Conservation (phyloP, 2,329 filamentous ascomycete genomes). For the Pleurostoma richardsiae region DNA sequence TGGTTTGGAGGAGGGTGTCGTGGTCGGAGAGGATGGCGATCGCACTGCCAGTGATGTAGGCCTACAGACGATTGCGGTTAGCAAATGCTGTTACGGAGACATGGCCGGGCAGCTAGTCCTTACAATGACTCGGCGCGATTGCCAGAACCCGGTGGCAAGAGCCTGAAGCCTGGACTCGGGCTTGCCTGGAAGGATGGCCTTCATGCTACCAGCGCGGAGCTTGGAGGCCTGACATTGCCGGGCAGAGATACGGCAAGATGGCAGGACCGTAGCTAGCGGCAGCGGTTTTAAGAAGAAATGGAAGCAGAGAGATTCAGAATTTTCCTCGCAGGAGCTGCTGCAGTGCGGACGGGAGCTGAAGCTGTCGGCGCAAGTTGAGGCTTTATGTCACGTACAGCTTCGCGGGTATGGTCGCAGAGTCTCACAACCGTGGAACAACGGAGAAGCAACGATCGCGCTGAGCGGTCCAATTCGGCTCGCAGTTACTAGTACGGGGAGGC, state of each 20-base stretch:
- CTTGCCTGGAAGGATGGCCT: conserved; percentile 42
- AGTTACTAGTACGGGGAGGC: no score
- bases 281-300: not conserved
- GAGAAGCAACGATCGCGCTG: not conserved
- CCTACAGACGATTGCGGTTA: conserved; percentile 38
- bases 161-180: conserved; percentile 42
- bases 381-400: no score
- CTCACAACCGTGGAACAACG: not conserved
- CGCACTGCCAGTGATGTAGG: conserved; percentile 85
- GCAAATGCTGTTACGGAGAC: not conserved
- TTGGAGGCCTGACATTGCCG: conserved; percentile 6
- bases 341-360: no score
- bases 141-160: conserved; percentile 40
- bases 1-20: conserved; percentile 75
- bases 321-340: no score
- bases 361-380: no score
- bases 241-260: not conserved
- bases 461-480: no score
- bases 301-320: not conserved
- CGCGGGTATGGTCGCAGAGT: not conserved
- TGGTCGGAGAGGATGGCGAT: conserved; percentile 77
- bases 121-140: conserved; percentile 28
- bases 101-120: conserved; percentile 10
- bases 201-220: conserved; percentile 28
- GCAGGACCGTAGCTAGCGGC: not conserved